Base-by-base conservation (phyloP, 305 asterid genomes). In the Rubia tinctorum region DNA sequence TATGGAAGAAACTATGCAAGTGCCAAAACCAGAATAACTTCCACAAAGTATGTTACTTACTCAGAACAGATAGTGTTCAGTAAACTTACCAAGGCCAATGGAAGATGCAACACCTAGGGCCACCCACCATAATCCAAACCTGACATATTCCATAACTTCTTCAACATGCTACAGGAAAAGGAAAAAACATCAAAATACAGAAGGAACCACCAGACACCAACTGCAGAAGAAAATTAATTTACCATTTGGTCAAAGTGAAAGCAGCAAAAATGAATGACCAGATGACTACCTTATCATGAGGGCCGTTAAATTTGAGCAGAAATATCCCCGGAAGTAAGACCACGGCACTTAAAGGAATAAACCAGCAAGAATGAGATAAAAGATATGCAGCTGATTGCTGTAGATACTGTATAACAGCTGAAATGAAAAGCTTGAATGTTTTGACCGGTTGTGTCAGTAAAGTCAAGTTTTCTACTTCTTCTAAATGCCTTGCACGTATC, bases 51-150 rank as follows among this genome's bases (percentile, higher is more conserved):
- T 8, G 7, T 15, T 8, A 12, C 69, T 45, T 17, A 62, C n/a
- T 63, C n/a, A 59, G 40, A 74, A 39, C 39, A 40, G 49, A 14
- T 9, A 42, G 39, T 62, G 61, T 40, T 55, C 22, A 60, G 51
- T 67, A 18, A 30, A 73, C 93, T 77, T 88, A 95, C 98, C 99
- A 77, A 95, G 97, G 80, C 99, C 99, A 68, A 95, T 92, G 76
- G 99, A 95, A 81, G 99, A 95, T 65, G 98, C 99, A 81, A 95
- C 95, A 75, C 99, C 99, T 75, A 95, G 99, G 77, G 97, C 90
- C 71, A 92, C 72, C 99, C 99, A 95, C 99, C 99, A 95, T 49
- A 92, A 62, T 71, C 91, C 97, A 78, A 92, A 95, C 76, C 71
- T 83, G 44, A 89, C 58, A 82, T 90, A 90, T 43, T 62, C 74